A percentile compares a stretch with the other conserved stretches of the same genome.
phyloP scores from a whole-genome alignment of 2,329 filamentous ascomycete species.

The Monosporascus sp. region DNA sequence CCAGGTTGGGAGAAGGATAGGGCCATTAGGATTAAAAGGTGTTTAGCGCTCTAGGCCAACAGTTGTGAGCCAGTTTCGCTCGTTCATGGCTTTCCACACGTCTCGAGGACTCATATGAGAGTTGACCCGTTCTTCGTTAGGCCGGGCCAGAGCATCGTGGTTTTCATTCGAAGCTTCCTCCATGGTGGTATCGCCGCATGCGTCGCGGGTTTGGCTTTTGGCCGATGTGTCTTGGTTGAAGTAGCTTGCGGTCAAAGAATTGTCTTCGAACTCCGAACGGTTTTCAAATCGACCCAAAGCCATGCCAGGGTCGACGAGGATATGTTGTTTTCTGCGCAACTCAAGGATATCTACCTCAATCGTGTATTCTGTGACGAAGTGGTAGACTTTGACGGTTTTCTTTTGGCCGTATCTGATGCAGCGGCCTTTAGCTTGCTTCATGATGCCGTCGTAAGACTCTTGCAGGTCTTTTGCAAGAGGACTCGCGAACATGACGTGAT shows the following conservation, averaged over 20 bases:
- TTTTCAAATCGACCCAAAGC: constrained; percentile 8
- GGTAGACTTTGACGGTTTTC: constrained; percentile 32
- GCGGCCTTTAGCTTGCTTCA: constrained; percentile 35
- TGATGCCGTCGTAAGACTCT: constrained; percentile 27
- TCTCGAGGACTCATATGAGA: constrained; percentile 14
- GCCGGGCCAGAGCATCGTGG: no score
- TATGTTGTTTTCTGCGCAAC: constrained; percentile 16
- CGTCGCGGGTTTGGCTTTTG: not conserved
- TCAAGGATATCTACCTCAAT: constrained; percentile 35
- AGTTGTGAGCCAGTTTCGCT: constrained; percentile 19
- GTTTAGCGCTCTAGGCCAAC: constrained; percentile 8
- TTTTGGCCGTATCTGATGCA: constrained; percentile 34
- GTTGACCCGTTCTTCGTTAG: constrained; percentile 6
- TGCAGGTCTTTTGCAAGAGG: constrained; percentile 27
- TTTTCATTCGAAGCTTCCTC: not conserved
- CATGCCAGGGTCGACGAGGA: constrained; percentile 7
- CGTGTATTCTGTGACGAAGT: constrained; percentile 32
- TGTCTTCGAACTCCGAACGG: not conserved
- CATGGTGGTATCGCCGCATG: not conserved
- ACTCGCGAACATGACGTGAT: constrained; percentile 36
- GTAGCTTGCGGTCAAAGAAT: not conserved
- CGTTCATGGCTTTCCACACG: constrained; percentile 21
- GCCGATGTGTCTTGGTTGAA: not conserved
- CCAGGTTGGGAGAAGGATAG: not conserved
- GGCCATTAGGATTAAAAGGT: not conserved